Percentiles rank a stretch among this genome's conserved stretches.
Evolutionary conservation across 2,329 filamentous ascomycete species (phyloP).

Genomic region (Colletotrichum sp.): DNA sequence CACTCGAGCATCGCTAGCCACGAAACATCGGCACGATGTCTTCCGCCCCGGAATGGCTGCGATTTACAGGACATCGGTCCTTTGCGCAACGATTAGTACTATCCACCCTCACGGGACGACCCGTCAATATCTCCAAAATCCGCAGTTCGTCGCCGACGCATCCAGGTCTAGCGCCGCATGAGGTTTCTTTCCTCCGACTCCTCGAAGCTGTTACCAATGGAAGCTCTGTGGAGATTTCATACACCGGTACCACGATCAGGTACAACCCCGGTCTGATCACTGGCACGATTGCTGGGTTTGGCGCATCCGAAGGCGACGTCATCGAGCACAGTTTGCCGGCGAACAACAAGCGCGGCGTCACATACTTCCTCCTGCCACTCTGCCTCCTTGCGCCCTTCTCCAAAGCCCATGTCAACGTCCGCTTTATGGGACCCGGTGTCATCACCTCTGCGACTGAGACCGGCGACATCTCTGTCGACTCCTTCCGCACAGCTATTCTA

Average conservation of each 20-base stretch:
- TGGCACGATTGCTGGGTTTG: conserved; percentile 78
- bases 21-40: conserved; percentile 38
- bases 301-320: conserved; percentile 73
- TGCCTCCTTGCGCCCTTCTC: conserved; percentile 93
- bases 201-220: conserved; percentile 96
- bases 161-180: conserved; percentile 88
- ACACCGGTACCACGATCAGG: conserved; percentile 91
- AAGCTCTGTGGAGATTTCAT: conserved; percentile 91
- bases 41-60: conserved; percentile 61
- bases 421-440: conserved; percentile 88
- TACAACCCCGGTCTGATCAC: conserved; percentile 94
- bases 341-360: conserved; percentile 79
- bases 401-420: conserved; percentile 88
- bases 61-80: conserved; percentile 84
- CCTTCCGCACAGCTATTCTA: conserved; percentile 89
- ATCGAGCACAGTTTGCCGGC: conserved; percentile 82
- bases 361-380: conserved; percentile 89
- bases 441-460: conserved; percentile 85
- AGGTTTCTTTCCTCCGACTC: conserved; percentile 94
- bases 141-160: conserved; percentile 84
- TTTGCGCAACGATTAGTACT: conserved; percentile 86
- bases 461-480: conserved; percentile 91
- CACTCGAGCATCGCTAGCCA: not conserved
- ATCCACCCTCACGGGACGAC: conserved; percentile 86
- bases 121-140: conserved; percentile 93